Conservation (phyloP, 495 filamentous ascomycete genomes). For the Neurospora pannonica region DNA sequence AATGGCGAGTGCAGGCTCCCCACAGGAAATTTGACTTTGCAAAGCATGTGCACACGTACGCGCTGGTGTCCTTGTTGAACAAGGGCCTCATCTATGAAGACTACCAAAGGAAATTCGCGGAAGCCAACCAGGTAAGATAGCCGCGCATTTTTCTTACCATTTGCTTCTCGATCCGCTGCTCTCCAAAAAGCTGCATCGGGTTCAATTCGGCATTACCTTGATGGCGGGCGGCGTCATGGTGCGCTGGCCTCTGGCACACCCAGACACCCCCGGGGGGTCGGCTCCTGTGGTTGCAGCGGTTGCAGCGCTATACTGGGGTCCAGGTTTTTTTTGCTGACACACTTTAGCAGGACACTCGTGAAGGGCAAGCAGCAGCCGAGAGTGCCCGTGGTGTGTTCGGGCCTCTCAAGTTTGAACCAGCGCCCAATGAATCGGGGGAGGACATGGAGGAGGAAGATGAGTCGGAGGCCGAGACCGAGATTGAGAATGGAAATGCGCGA, state of each 20-base stretch:
- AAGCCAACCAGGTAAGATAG: slow-evolving; percentile 16
- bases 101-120: slow-evolving; percentile 50
- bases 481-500: slow-evolving; percentile 36
- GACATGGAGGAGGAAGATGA: slow-evolving; percentile 24
- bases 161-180: slow-evolving; percentile 1
- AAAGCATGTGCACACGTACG: slow-evolving; percentile 63
- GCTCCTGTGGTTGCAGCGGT: slow-evolving; percentile 14
- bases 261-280: background rate
- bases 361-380: slow-evolving; percentile 36
- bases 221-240: slow-evolving; percentile 5
- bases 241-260: slow-evolving; percentile 10
- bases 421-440: slow-evolving; percentile 18
- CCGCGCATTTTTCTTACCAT: slow-evolving; percentile 1
- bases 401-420: slow-evolving; percentile 30
- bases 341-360: slow-evolving; percentile 31
- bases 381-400: slow-evolving; percentile 40
- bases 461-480: slow-evolving; percentile 22
- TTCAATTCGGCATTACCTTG: slow-evolving; percentile 7
- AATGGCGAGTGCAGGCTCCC: slow-evolving; percentile 64
- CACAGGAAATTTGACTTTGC: slow-evolving; percentile 65
- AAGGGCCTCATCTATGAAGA: slow-evolving; percentile 66
- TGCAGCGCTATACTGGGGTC: slow-evolving; percentile 21
- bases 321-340: slow-evolving; percentile 19
- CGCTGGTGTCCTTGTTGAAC: slow-evolving; percentile 64
- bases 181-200: slow-evolving; percentile 2